Base-by-base conservation (phyloP, 108 stramenopile genomes). In the Nitzschia sp. region DNA sequence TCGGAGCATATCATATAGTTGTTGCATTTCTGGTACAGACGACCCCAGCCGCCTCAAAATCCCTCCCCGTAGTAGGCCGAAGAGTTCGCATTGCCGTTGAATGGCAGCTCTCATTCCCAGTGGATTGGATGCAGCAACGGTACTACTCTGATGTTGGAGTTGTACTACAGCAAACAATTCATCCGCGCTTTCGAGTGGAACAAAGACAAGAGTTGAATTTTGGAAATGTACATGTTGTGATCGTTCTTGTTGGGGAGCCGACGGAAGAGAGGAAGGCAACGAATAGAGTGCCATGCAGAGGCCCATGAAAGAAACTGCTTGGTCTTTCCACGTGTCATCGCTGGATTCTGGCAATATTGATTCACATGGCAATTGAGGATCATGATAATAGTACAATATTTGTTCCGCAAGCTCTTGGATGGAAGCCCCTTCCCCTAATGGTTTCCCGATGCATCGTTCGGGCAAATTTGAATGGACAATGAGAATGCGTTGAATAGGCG, bases 321-420 rank as follows among this genome's bases (percentile, higher is more conserved):
- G 85, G 65, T 84, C 78, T 19, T 53, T 69, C 25, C 10, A 22
- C 24, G n/a, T 24, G 25, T 40, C 42, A n/a, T 53, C 34, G 8
- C 62, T 55, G 10, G 20, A 24, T 12, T 51, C 26, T 8, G 25
- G 39, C 25, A 26, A 41, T 0, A 6, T 2, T 11, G 3, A 29
- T 60, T 59, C 57, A 34, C 29, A 34, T 3, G 57, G 11, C 10
- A 52, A 15, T 46, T 22, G 67, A 8, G 51, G 57, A 41, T 63
- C 63, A n/a, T 58, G 69, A 10, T 69, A 57, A 53, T 86, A 90
- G 53, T 85, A 90, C 12, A 90, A 67, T 52, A 90, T 84, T 53
- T 87, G 81, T 62, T 90, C 86, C 0, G 63, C 69, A 20, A 82
- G 78, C 65, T 87, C 85, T 67, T 87, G 83, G 3, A 84, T 58